Evolutionary conservation across 805 yeast species (phyloP), one percentile per base, ranked within the genome.

Genomic region (Candida wancherniae): DNA sequence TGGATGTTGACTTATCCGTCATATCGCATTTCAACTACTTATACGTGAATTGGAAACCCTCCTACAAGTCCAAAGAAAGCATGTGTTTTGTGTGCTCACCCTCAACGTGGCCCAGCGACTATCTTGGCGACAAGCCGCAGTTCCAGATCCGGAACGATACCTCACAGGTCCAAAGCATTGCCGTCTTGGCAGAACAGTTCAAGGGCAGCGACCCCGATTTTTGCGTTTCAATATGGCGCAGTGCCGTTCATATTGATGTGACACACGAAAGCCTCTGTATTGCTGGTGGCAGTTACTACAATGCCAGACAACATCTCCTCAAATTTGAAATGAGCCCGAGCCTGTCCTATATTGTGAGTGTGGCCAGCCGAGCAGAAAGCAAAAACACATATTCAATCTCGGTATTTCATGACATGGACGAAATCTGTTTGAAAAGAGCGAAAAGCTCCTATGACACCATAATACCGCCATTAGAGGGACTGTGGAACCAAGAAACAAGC

Each of bases 31-130:
- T 64, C 37, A 53, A 57, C 15, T 83, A 75, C 48, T 37, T 83
- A 2, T 85, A 84, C 49, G 36, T 84, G 22, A 83, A 78, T 49
- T 82, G 94, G 90, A 63, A 75, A 35, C 69, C 76, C 0, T 17
- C 28, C 1, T 55, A 50, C 33, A 40, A 42, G 22, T 47, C 50
- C 15, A 40, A 42, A 2, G 26, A 33, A 3, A 32, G 50, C 6
- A 34, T 44, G 27, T 52, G 48, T 10, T 64, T 55, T 24, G 40
- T 61, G 10, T 30, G 28, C 31, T 28, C 29, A 4, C 29, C 30
- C 4, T 33, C 40, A 19, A 22, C 16, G 4, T 36, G 38, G 39
- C 36, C 42, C 1, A 38, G 16, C 13, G 20, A 28, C 5, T 36
- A 31, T 22, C 28, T 58, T 34, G 45, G 44, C 22, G 55, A 58